Base-by-base conservation (phyloP, 305 asterid species). In the Stenogyne calaminthoides region DNA sequence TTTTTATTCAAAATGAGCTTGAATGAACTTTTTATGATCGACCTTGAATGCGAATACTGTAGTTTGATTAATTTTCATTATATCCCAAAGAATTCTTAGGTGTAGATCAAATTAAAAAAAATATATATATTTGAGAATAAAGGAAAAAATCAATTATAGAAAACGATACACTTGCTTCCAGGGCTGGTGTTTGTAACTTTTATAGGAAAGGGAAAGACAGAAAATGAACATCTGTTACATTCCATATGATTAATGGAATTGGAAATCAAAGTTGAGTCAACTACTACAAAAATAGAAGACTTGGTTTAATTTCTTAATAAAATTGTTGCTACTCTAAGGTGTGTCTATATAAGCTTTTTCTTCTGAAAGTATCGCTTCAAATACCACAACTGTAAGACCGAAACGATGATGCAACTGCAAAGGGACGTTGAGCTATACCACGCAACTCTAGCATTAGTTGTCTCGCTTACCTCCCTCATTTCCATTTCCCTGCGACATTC, bases 281-380 rank as follows among this genome's bases (percentile, higher is more conserved):
- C 60, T 54, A 70, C 42, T 10, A 9, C 4, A 72, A 54, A 36
- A 55, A 55, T 64, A 56, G 11, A 37, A 44, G 11, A 27, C 9
- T 47, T 15, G 19, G 67, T 29, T n/a, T 44, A 58, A 32, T 29
- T 64, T 44, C 15, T 36, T 49, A 51, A 65, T 46, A 54, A 72
- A 34, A 40, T 57, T 37, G 73, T 34, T 10, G 11, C 18, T 32
- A 16, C 0, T n/a, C 11, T n/a, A 27, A 69, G 22, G 56, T 49
- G 22, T 58, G n/a, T 65, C 76, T 80, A 83, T 51, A 83, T 80
- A 40, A 83, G 84, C 36, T 75, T 83, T 39, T 80, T 83, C 77
- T 69, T 71, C 73, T 68, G 71, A 55, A 83, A 83, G 56, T 80
- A 83, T 42, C 76, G 81, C 77, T 78, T 80, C 52, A 83, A 60